Conservation (phyloP, 2,329 filamentous ascomycete genomes). For the Pyrenophora seminiperda region DNA sequence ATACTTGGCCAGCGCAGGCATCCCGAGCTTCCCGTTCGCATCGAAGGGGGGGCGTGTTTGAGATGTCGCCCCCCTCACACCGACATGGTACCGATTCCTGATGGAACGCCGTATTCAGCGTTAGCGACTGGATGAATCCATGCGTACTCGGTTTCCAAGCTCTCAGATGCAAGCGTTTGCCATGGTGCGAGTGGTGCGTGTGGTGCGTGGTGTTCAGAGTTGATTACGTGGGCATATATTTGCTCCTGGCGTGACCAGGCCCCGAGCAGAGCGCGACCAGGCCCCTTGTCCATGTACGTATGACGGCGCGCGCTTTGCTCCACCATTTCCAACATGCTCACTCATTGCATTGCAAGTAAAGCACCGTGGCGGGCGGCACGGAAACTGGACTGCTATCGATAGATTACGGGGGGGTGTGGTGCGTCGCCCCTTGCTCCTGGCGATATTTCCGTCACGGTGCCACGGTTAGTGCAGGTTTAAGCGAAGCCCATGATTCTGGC, state of each 20-base stretch:
- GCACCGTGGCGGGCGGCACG: constrained; percentile 33
- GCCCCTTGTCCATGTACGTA: constrained; percentile 17
- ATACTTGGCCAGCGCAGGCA: constrained; percentile 1
- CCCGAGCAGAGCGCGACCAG: constrained; percentile 11
- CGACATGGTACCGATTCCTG: constrained; percentile 16
- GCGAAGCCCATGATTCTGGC: constrained; percentile 22
- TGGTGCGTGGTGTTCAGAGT: constrained; percentile 9
- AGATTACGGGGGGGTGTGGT: constrained; percentile 24
- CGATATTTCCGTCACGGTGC: constrained; percentile 34
- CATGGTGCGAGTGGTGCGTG: no score
- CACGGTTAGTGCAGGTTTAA: constrained; percentile 39
- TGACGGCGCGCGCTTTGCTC: constrained; percentile 16
- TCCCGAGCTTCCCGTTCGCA: constrained; percentile 16
- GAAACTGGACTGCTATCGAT: constrained; percentile 25
- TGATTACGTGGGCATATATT: constrained; percentile 25
- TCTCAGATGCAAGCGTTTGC: constrained; percentile 5
- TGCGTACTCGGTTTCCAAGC: constrained; percentile 3
- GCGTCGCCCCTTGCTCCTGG: constrained; percentile 29
- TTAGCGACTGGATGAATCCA: constrained; percentile 5
- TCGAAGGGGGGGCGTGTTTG: constrained; percentile 21
- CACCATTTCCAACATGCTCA: constrained; percentile 16
- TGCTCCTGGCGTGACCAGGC: constrained; percentile 2
- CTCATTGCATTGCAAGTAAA: constrained; percentile 20
- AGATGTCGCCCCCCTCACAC: constrained; percentile 17
- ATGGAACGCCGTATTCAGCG: constrained; percentile 7